Conservation (phyloP, 805 yeast species). For the Pichia scutulata region DNA sequence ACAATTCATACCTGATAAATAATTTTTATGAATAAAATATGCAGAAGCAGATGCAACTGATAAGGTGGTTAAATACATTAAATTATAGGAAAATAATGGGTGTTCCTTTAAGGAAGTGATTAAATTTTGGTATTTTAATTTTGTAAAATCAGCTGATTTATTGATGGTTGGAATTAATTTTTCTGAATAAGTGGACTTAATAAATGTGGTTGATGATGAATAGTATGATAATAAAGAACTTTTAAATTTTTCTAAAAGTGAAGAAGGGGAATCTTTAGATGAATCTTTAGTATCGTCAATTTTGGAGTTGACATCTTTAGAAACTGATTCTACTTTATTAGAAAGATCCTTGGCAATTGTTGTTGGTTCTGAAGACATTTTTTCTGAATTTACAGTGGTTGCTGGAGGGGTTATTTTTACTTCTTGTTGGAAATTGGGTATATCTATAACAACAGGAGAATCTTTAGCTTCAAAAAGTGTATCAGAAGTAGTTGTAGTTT, state of each 20-base stretch:
- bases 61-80: slow-evolving; percentile 3
- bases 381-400: background rate
- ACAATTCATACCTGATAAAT: slow-evolving; percentile 3
- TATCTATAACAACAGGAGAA: slow-evolving; percentile 4
- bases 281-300: background rate
- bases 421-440: slow-evolving; percentile 1
- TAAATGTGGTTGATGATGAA: background rate
- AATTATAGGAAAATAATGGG: slow-evolving; percentile 9
- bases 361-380: background rate
- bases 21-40: slow-evolving; percentile 4
- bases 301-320: background rate
- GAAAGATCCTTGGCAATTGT: background rate
- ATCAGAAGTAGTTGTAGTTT: background rate
- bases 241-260: background rate
- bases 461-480: background rate
- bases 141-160: slow-evolving; percentile 1
- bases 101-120: background rate
- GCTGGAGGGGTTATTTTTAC: background rate
- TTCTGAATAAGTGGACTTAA: background rate
- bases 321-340: background rate
- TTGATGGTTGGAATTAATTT: background rate
- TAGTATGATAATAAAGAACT: background rate
- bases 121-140: background rate
- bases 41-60: slow-evolving; percentile 5
- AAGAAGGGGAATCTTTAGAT: background rate